Evolutionary conservation across 345 rosid species (phyloP).

Genomic region (Pelargonium nanum): DNA sequence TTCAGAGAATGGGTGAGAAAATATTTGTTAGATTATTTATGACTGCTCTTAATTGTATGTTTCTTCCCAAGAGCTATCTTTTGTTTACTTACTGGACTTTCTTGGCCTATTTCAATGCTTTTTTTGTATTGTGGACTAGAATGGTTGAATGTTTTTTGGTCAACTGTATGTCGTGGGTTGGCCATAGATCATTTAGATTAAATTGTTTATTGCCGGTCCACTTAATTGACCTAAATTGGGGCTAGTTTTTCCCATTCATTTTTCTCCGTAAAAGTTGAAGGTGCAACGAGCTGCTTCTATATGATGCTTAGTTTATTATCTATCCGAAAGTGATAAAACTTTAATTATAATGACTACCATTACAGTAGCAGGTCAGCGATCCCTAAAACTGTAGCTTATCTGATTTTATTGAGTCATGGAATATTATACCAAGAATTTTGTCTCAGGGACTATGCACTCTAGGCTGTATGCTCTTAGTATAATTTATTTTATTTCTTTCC

Average conservation of each 20-base stretch:
- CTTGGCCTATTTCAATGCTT: background rate
- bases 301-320: background rate
- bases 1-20: slow-evolving; percentile 61
- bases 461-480: background rate
- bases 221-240: no score
- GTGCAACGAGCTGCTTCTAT: background rate
- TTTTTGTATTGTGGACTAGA: background rate
- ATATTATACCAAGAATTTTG: background rate
- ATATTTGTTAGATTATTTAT: slow-evolving; percentile 1
- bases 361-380: background rate
- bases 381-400: background rate
- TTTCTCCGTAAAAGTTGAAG: background rate
- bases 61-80: background rate
- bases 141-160: background rate
- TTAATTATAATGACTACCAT: no score
- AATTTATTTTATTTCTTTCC: background rate
- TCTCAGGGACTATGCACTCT: background rate
- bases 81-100: background rate
- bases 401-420: background rate
- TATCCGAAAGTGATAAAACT: background rate
- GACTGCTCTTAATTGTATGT: background rate
- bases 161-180: no score
- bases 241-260: no score
- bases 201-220: no score
- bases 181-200: no score